Evolutionary conservation across 2,329 filamentous ascomycete genomes (phyloP).

Genomic region (Colletotrichum lini): DNA sequence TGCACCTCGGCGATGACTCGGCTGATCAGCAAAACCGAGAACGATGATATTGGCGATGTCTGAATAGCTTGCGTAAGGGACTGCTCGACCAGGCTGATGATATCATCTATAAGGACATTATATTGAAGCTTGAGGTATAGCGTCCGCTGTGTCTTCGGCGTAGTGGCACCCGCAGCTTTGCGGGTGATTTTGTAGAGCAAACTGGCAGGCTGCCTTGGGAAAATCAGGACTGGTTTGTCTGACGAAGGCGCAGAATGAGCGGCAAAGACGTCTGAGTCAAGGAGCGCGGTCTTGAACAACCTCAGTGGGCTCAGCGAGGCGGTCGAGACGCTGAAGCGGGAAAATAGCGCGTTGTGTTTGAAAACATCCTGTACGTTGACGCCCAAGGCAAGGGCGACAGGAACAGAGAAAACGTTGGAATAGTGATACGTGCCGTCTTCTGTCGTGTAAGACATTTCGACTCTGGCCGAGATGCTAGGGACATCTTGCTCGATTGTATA

Average conservation of each 20-base stretch:
- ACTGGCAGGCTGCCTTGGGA: slow-evolving; percentile 85
- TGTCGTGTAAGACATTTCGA: slow-evolving; percentile 84
- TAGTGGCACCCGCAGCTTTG: slow-evolving; percentile 55
- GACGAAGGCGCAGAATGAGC: slow-evolving; percentile 72
- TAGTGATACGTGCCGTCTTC: slow-evolving; percentile 76
- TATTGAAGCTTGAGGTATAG: slow-evolving; percentile 83
- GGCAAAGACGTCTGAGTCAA: slow-evolving; percentile 78
- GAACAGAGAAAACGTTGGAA: slow-evolving; percentile 73
- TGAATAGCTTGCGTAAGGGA: slow-evolving; percentile 59
- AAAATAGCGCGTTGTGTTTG: slow-evolving; percentile 85
- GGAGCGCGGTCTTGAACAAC: slow-evolving; percentile 78
- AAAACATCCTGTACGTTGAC: slow-evolving; percentile 98
- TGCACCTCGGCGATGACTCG: slow-evolving; percentile 61
- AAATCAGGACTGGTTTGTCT: slow-evolving; percentile 73
- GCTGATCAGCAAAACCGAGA: slow-evolving; percentile 62
- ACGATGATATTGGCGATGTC: slow-evolving; percentile 59
- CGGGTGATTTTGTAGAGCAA: slow-evolving; percentile 84
- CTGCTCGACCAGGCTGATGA: slow-evolving; percentile 65
- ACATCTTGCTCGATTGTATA: slow-evolving; percentile 88
- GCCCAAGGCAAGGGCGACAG: slow-evolving; percentile 85
- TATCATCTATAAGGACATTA: slow-evolving; percentile 81
- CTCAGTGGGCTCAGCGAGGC: slow-evolving; percentile 82
- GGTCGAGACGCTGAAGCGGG: slow-evolving; percentile 91
- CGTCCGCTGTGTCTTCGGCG: slow-evolving; percentile 57
- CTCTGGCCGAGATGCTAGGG: slow-evolving; percentile 77